Conservation (phyloP, 306 rosid species). For the Sicyos baderoa region DNA sequence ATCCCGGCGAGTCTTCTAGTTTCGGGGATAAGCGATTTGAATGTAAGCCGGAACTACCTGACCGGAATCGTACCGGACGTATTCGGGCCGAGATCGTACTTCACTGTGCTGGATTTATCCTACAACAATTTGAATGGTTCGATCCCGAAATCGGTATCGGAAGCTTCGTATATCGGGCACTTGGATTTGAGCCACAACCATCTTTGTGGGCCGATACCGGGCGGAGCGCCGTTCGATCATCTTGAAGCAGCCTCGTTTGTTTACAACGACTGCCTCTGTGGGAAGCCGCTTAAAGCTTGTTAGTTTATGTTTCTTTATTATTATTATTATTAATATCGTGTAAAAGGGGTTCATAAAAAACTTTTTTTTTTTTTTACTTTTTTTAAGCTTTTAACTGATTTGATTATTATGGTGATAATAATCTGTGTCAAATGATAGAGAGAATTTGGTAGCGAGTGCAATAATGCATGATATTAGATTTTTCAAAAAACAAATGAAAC, state of each 20-base stretch:
- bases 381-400: neutral
- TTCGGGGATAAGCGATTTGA: constrained; percentile 59
- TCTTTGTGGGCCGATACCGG: constrained; percentile 70
- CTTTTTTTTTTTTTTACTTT: neutral
- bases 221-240: constrained; percentile 80
- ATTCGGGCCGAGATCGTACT: constrained; percentile 57
- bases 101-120: constrained; percentile 63
- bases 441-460: neutral
- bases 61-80: constrained; percentile 50
- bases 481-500: too few relatives aligned
- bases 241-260: constrained; percentile 75
- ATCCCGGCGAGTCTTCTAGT: constrained; percentile 48
- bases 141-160: constrained; percentile 52
- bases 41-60: constrained; percentile 54
- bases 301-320: neutral
- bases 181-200: constrained; percentile 92
- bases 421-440: neutral
- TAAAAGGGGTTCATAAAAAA: neutral
- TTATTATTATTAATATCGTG: neutral
- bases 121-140: constrained; percentile 47
- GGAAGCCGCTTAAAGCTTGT: constrained; percentile 74
- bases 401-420: neutral
- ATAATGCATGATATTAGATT: too few relatives aligned
- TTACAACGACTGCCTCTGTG: constrained; percentile 79
- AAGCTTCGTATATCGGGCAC: constrained; percentile 69